phyloP scores from a whole-genome alignment of 805 yeast species.

The Saturnispora zaruensis region DNA sequence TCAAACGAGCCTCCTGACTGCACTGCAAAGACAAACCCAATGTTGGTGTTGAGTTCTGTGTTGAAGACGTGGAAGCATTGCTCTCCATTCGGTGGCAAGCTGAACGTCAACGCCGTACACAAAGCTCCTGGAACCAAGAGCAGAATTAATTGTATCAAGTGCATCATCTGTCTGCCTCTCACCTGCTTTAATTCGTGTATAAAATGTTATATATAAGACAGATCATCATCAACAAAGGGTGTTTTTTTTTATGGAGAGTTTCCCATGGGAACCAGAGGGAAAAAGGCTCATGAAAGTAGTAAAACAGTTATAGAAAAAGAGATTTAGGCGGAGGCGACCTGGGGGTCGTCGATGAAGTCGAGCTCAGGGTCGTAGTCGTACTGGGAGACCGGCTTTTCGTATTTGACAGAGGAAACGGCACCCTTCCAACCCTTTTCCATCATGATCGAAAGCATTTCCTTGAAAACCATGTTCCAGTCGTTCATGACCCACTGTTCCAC shows the following conservation, averaged over 20 bases:
- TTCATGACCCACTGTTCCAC: conserved; percentile 26
- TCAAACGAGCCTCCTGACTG: conserved; percentile 75
- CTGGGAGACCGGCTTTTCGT: conserved; percentile 14
- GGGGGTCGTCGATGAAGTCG: conserved; percentile 20
- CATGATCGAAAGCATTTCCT: conserved; percentile 28
- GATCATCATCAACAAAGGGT: not conserved
- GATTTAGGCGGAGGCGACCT: not conserved
- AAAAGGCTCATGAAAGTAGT: not conserved
- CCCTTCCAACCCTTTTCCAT: conserved; percentile 30
- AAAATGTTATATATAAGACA: not conserved
- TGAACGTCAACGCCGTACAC: conserved; percentile 57
- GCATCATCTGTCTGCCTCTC: not conserved
- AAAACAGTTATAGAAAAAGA: not conserved
- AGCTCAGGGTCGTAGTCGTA: conserved; percentile 26
- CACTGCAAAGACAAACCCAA: conserved; percentile 78
- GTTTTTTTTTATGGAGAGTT: not conserved
- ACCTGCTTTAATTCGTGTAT: not conserved
- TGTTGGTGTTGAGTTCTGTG: conserved; percentile 45
- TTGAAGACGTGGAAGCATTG: conserved; percentile 69
- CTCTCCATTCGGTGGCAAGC: conserved; percentile 65
- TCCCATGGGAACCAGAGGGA: not conserved
- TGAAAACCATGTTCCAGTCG: conserved; percentile 32
- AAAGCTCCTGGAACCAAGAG: conserved; percentile 16
- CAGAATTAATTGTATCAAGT: not conserved
- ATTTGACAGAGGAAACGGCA: conserved; percentile 26